Evolutionary conservation across 2,329 filamentous ascomycete species (phyloP).

Genomic region (Sclerotinia trifoliorum): DNA sequence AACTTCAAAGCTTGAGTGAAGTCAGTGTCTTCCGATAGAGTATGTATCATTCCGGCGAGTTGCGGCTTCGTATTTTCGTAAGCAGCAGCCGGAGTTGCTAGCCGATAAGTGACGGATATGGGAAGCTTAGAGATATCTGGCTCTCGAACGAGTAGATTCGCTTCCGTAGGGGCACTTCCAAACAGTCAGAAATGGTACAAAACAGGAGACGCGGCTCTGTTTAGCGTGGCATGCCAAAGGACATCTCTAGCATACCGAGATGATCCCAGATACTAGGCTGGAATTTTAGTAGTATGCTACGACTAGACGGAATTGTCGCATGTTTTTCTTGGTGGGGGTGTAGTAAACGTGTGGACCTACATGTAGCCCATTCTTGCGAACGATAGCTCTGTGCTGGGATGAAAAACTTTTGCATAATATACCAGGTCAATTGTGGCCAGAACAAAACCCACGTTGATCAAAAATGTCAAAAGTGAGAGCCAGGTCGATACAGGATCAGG

Average conservation of each 20-base stretch:
- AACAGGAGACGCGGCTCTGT: neutral
- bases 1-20: constrained; percentile 73
- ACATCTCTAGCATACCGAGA: neutral
- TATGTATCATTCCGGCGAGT: constrained; percentile 60
- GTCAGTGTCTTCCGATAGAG: constrained; percentile 74
- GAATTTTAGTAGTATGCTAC: neutral
- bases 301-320: neutral
- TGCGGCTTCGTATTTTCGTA: constrained; percentile 65
- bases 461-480: constrained; percentile 65
- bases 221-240: neutral
- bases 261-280: neutral
- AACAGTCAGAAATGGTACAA: neutral
- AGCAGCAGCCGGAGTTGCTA: constrained; percentile 51
- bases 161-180: constrained; percentile 64
- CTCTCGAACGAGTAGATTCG: constrained; percentile 81
- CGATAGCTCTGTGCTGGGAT: constrained; percentile 72
- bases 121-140: constrained; percentile 74
- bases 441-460: constrained; percentile 69
- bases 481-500: constrained; percentile 69
- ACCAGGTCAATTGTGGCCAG: constrained; percentile 74
- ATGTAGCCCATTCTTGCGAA: constrained; percentile 88
- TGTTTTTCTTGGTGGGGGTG: neutral
- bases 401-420: constrained; percentile 67
- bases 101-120: constrained; percentile 65
- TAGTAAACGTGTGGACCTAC: constrained; percentile 6